These are phyloP conservation scores for Chromosphaera perkinsii DNA, from an alignment of 208 protist species.

Conservation along the genomic window DNA sequence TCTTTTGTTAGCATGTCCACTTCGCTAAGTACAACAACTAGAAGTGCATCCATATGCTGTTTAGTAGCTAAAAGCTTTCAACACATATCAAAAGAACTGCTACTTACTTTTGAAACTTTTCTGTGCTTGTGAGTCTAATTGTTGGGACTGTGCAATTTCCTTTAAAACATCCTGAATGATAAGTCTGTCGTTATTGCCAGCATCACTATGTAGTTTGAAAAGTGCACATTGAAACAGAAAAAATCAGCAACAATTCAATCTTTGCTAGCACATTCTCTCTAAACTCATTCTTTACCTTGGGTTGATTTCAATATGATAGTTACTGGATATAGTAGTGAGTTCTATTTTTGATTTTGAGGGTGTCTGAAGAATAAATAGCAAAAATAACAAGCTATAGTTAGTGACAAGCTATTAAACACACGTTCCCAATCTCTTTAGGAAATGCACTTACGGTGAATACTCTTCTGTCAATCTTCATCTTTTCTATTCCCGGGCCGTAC, in stretches of 20 bases:
- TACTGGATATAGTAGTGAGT: slow-evolving; percentile 84
- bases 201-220: no score
- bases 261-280: no score
- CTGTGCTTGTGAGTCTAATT: slow-evolving; percentile 54
- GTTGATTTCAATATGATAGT: slow-evolving; percentile 98
- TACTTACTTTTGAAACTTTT: slow-evolving; percentile 12
- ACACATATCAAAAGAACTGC: not conserved
- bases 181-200: slow-evolving; percentile 88
- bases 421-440: not conserved
- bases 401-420: not conserved
- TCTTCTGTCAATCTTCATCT: slow-evolving; percentile 69
- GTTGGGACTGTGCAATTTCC: slow-evolving; percentile 90
- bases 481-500: slow-evolving; percentile 71
- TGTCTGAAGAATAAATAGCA: slow-evolving; percentile 32
- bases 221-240: no score
- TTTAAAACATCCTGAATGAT: slow-evolving; percentile 97
- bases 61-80: not conserved
- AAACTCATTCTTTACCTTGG: no score
- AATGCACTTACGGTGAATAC: not conserved
- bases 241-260: no score
- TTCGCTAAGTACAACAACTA: slow-evolving; percentile 94
- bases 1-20: slow-evolving; percentile 87
- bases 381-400: not conserved
- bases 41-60: slow-evolving; percentile 54
- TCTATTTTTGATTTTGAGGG: slow-evolving; percentile 83